A percentile compares a stretch with the other conserved stretches of the same genome.
Evolutionary conservation across 1,284 basidiomycete species (phyloP).

Genomic region (Tranzscheliella williamsii): DNA sequence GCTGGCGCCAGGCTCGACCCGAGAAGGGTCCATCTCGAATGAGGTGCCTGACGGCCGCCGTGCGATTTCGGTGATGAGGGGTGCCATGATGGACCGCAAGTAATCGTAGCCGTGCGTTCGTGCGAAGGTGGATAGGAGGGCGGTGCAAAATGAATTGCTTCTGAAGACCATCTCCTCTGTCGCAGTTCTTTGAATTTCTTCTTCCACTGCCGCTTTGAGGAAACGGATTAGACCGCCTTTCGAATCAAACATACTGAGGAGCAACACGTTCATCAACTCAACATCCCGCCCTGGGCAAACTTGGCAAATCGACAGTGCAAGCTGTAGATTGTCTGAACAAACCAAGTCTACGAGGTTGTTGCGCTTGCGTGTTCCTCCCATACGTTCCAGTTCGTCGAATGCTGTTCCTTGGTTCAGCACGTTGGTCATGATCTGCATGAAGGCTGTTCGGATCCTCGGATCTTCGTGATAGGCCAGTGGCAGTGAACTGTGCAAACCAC

Average conservation of each 20-base stretch:
- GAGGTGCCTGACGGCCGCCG: slow-evolving; percentile 49
- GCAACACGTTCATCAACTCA: slow-evolving; percentile 42
- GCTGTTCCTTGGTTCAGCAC: slow-evolving; percentile 73
- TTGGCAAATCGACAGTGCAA: slow-evolving; percentile 50
- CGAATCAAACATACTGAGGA: slow-evolving; percentile 54
- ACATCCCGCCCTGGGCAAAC: slow-evolving; percentile 45
- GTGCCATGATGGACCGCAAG: slow-evolving; percentile 51
- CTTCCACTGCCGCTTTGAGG: slow-evolving; percentile 47
- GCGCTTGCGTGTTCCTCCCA: slow-evolving; percentile 38
- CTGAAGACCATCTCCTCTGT: slow-evolving; percentile 57
- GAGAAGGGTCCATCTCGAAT: slow-evolving; percentile 53
- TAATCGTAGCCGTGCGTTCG: slow-evolving; percentile 58
- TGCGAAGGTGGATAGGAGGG: slow-evolving; percentile 50
- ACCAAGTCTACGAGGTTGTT: slow-evolving; percentile 49
- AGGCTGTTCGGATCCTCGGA: slow-evolving; percentile 74
- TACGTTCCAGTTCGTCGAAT: slow-evolving; percentile 53
- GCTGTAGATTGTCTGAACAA: slow-evolving; percentile 44
- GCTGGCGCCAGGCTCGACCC: slow-evolving; percentile 44
- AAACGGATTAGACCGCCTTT: slow-evolving; percentile 51
- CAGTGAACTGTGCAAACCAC: slow-evolving; percentile 84
- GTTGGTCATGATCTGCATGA: slow-evolving; percentile 83
- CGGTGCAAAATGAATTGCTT: slow-evolving; percentile 54
- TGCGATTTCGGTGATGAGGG: slow-evolving; percentile 52
- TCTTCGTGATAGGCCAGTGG: slow-evolving; percentile 78
- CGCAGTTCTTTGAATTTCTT: slow-evolving; percentile 48